Evolutionary conservation across 179 eudicot species (phyloP), one percentile per base, ranked within the genome.

Genomic region (Beta lomatogona): DNA sequence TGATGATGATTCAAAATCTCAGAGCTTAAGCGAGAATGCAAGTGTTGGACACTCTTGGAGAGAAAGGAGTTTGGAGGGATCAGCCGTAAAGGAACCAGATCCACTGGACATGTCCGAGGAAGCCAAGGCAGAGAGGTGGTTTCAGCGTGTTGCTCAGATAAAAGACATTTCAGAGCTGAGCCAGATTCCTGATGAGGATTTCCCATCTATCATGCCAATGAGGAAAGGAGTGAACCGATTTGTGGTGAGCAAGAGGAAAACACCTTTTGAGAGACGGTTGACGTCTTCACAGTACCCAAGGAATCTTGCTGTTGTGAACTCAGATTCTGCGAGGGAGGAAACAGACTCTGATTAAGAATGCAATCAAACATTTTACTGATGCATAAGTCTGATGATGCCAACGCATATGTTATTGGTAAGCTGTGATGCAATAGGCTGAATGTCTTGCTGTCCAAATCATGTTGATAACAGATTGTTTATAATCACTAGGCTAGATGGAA

Each of bases 51-150:
- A 74, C 45, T 83, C 86, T 21, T 88, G 91, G 91, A 83, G 77
- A 25, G 93, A 96, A 44, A 88, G 79, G 86, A 95, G 98, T 88
- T 90, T 95, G 88, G 99, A 95, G 83, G 99, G 98, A 18, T 95
- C 99, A 10, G 94, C 93, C 2, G 98, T 95, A 59, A 91, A 82
- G 86, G 98, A 95, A 84, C 76, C 88, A 0, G 96, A 94, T 77
- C 99, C 93, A 12, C 83, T 95, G 74, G 99, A 95, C 89, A 95
- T 95, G 99, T 95, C 99, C 0, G 99, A 95, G 88, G 99, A 94
- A 86, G 99, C 99, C 18, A 95, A 94, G 86, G 91, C 97, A 7
- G 96, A 94, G 76, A 89, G 99, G 80, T 95, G 95, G 95, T 94
- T 94, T 85, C 79, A 86, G 63, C 92, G 98, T 53, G 98, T 92